phyloP scores from a whole-genome alignment of 2,329 filamentous ascomycete genomes.

The Aurifilum marmelostoma region DNA sequence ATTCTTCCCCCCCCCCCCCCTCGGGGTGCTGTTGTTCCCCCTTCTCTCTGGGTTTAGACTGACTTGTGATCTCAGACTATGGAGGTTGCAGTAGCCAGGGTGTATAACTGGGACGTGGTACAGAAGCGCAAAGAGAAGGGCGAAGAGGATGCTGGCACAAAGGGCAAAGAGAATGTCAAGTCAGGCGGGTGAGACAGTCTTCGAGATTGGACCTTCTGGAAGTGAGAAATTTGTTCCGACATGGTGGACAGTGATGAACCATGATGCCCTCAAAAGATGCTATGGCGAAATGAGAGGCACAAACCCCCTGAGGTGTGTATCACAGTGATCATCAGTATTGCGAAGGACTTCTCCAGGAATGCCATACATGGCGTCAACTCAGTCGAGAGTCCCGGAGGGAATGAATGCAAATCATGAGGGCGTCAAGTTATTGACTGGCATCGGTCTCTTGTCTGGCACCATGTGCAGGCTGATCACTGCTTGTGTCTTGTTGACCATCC shows the following conservation, averaged over 20 bases:
- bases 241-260: not conserved
- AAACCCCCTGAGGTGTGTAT: not conserved
- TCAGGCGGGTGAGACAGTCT: constrained; percentile 35
- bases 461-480: not conserved
- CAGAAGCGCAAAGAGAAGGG: constrained; percentile 90
- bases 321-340: not conserved
- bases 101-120: constrained; percentile 99
- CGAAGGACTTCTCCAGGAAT: not conserved
- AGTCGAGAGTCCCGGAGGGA: not conserved
- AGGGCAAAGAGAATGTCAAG: constrained; percentile 41
- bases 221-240: constrained; percentile 17
- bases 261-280: not conserved
- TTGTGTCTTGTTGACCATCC: not conserved
- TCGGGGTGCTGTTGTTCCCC: too few species aligned
- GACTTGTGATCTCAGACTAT: constrained; percentile 68
- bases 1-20: not conserved
- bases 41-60: too few species aligned
- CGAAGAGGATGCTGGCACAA: constrained; percentile 56
- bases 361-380: not conserved
- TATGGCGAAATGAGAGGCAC: constrained; percentile 8
- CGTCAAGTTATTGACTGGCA: not conserved
- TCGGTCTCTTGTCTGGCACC: not conserved
- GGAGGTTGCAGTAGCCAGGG: constrained; percentile 92
- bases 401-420: not conserved
- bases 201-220: not conserved